Evolutionary conservation across 768 basidiomycete genomes (phyloP), one percentile per base, ranked within the genome.

Genomic region (Coprinellus micaceus): DNA sequence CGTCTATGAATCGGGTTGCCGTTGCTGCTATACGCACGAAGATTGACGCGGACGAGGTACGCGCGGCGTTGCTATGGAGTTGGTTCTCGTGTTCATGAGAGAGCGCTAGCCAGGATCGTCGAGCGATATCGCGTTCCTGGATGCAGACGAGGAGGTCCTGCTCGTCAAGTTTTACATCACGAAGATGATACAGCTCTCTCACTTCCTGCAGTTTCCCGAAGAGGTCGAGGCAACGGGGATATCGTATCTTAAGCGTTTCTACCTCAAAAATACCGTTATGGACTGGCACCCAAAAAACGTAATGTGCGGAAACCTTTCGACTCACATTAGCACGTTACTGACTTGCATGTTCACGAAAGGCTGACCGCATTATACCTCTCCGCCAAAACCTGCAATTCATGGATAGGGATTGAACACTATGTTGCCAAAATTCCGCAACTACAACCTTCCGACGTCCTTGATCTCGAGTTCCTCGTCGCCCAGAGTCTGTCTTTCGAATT

Each of bases 221-320:
- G 87, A 93, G 65, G 93, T 98, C 6, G 91, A 95, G 69, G 91
- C 93, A 0, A 98, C 96, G 3, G 94, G 94, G 0, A 81, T 91
- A 56, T 86, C 82, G 54, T 99, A 97, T 71, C 76, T 99, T 62
- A 98, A 98, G 69, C 82, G 97, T 3, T 99, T 99, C 71, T 99
- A 98, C 68, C 80, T 98, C 54, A 89, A 89, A 73, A 98, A 98
- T 66, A 98, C 95, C 2, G 93, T 94, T 52, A 98, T 98, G 94
- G 97, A 98, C 68, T 98, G 93, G 88, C 97, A 98, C 74, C 97
- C 97, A 0, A 96, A 95, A 73, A 94, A 92, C 66, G 92, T 99
- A 65, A 99, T 99, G 97, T 97, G 65, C 48, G 87, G 71, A 37
- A 51, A n/a, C n/a, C 30, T 43, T 19, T 54, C 13, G 21, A 22